phyloP scores from a whole-genome alignment of 441 rosid genomes.

The Pelargonium australe region DNA sequence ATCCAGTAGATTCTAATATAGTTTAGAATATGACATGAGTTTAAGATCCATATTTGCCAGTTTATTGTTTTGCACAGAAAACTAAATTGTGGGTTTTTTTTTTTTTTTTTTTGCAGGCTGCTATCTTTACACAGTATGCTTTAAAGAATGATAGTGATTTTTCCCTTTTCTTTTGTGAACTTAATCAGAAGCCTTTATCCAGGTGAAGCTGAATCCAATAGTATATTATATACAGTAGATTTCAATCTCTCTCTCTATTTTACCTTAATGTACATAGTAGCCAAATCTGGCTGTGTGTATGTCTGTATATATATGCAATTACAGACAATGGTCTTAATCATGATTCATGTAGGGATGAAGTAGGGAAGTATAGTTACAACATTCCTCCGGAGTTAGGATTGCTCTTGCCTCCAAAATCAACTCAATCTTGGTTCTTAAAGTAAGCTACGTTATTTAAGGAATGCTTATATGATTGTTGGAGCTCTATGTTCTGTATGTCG shows the following conservation, averaged over 20 bases:
- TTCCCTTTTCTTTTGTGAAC: conserved; percentile 48
- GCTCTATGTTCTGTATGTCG: conserved; percentile 1
- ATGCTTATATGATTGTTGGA: conserved; percentile 7
- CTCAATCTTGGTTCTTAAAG: conserved; percentile 72
- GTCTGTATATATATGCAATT: not conserved
- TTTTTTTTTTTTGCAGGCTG: conserved; percentile 44
- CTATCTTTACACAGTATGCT: conserved; percentile 60
- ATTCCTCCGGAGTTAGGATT: conserved; percentile 69
- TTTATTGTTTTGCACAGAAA: conserved; percentile 6
- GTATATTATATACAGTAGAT: conserved; percentile 5
- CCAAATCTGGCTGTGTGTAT: not conserved
- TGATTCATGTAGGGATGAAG: conserved; percentile 53
- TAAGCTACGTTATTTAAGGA: conserved; percentile 29
- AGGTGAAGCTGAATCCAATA: conserved; percentile 40
- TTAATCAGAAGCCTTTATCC: conserved; percentile 55
- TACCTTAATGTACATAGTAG: conserved; percentile 17
- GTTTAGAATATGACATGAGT: not conserved
- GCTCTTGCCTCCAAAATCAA: conserved; percentile 59
- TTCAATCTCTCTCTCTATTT: conserved; percentile 12
- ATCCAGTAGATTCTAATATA: not conserved
- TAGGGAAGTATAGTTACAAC: conserved; percentile 38
- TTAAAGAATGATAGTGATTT: conserved; percentile 73
- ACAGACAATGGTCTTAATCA: not conserved
- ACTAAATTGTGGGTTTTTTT: conserved; percentile 22
- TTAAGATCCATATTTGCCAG: not conserved